Evolutionary conservation across 2,329 filamentous ascomycete genomes (phyloP), one percentile per base, ranked within the genome.

Genomic region (Stemphylium vesicarium): DNA sequence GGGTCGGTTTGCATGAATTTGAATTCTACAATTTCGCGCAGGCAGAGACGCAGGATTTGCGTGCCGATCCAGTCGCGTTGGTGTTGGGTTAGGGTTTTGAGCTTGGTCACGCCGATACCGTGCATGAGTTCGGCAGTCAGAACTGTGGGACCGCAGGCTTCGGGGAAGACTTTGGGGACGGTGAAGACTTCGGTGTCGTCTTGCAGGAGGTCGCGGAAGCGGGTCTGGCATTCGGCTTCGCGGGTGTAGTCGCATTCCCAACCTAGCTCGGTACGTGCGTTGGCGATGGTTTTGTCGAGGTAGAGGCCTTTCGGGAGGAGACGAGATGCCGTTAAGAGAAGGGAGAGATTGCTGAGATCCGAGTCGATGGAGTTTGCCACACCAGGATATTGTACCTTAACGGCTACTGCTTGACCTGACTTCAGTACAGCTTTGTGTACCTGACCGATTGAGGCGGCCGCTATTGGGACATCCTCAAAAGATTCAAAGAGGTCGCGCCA

Each of bases 1-100:
- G 95, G 95, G 72, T 99, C 95, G 4, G 95, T 99, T 79, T 99
- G 95, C 95, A 99, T 99, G 80, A 96, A 98, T 57, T 84, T 88
- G 84, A 97, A 98, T 76, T 96, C 92, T 61, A 88, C 88, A 65
- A 98, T 94, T 78, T 98, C 95, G 54, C 93, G 88, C 35, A 98
- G 84, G 72, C 92, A 98, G 10, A 99, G 87, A 4, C 92, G 90
- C 47, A 98, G 84, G 62, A 98, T 91, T 69, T 98, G 91, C 0
- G 92, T 95, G 48, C 95, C 95, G 69, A 99, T 96, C 91, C 93
- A 97, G 79, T 99, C 92, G 56, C 89, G 87, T 75, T 98, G 92
- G 45, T 86, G 82, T 72, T 98, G 94, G 0, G 85, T 88, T 54
- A 98, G 88, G 13, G 83, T 83, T 39, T 84, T 81, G 50, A 92